These are phyloP conservation scores for Petasospora rhodanensis DNA, from an alignment of 1,139 yeast species.

Conservation along the genomic window DNA sequence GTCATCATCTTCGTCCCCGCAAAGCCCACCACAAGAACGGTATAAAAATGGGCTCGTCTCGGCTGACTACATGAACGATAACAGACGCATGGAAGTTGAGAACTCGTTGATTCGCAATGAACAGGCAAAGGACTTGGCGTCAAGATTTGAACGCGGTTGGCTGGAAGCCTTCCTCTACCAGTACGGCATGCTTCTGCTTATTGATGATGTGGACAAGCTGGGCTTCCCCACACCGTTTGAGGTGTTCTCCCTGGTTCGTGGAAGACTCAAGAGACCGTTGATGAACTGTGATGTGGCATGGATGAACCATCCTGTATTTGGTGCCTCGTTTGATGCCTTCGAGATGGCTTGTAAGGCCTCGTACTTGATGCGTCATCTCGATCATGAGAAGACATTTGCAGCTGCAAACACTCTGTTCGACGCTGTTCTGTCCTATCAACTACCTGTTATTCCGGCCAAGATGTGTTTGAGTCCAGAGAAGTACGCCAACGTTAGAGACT, in stretches of 20 bases:
- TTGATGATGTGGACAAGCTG: constrained; percentile 24
- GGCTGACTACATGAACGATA: constrained; percentile 12
- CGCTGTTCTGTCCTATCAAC: constrained; percentile 11
- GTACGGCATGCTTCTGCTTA: constrained; percentile 32
- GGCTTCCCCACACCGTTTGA: constrained; percentile 34
- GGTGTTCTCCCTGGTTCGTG: constrained; percentile 31
- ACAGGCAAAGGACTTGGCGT: constrained; percentile 3
- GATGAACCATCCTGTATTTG: constrained; percentile 35
- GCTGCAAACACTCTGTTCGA: constrained; percentile 15
- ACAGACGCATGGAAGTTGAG: constrained; percentile 21
- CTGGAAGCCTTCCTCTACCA: constrained; percentile 37
- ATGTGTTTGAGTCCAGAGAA: constrained; percentile 8
- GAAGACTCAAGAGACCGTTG: constrained; percentile 30
- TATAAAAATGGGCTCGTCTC: constrained; percentile 2
- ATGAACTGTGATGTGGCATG: constrained; percentile 30
- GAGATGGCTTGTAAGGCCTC: constrained; percentile 38
- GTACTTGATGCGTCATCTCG: constrained; percentile 32
- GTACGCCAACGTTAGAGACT: constrained; percentile 15
- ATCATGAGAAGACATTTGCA: constrained; percentile 11
- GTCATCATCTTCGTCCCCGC: constrained; percentile 1
- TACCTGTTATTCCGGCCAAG: constrained; percentile 17
- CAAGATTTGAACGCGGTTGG: constrained; percentile 29
- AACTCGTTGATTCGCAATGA: constrained; percentile 12
- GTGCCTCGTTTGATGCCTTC: constrained; percentile 33
- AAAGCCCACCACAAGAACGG: not conserved